Percentiles rank a stretch among this genome's conserved stretches.
Conservation (phyloP, 164 flowering plant genomes). For the Vitis rotundifolia region DNA sequence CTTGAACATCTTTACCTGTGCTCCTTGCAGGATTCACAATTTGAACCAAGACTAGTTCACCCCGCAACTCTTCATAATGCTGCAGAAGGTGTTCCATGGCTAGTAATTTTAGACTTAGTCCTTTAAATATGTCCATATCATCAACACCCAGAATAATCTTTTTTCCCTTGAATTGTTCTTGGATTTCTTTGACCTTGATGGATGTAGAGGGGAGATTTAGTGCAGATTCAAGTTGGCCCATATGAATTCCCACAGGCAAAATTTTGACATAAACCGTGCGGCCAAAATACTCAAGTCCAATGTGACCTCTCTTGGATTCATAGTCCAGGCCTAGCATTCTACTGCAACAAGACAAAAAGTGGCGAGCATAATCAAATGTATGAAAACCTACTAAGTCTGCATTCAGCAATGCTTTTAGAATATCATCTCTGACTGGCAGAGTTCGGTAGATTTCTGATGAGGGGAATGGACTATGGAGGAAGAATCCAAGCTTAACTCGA, state of each 20-base stretch:
- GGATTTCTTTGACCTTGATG: conserved; percentile 36
- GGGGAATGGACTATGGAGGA: conserved; percentile 55
- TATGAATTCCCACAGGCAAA: conserved; percentile 48
- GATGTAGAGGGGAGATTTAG: conserved; percentile 27
- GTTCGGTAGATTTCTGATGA: conserved; percentile 54
- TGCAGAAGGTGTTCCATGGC: conserved; percentile 49
- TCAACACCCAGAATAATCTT: conserved; percentile 48
- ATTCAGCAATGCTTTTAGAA: conserved; percentile 43
- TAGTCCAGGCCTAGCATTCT: conserved; percentile 55
- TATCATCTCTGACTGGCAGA: conserved; percentile 46
- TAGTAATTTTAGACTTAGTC: conserved; percentile 43
- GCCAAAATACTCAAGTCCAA: conserved; percentile 55
- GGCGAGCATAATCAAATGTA: conserved; percentile 59
- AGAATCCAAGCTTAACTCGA: conserved; percentile 45
- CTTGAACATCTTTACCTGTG: conserved; percentile 44
- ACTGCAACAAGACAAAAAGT: conserved; percentile 55
- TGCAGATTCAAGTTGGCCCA: conserved; percentile 44
- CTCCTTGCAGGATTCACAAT: conserved; percentile 57
- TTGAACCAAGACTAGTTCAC: conserved; percentile 46
- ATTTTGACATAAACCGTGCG: conserved; percentile 50
- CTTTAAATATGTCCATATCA: conserved; percentile 63
- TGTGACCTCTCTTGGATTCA: conserved; percentile 51
- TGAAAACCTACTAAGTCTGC: conserved; percentile 55
- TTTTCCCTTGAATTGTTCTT: conserved; percentile 33
- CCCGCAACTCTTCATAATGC: conserved; percentile 26